Evolutionary conservation across 169 alveolate species (phyloP), one percentile per base, ranked within the genome.

Genomic region (Cryptosporidium bovis): DNA sequence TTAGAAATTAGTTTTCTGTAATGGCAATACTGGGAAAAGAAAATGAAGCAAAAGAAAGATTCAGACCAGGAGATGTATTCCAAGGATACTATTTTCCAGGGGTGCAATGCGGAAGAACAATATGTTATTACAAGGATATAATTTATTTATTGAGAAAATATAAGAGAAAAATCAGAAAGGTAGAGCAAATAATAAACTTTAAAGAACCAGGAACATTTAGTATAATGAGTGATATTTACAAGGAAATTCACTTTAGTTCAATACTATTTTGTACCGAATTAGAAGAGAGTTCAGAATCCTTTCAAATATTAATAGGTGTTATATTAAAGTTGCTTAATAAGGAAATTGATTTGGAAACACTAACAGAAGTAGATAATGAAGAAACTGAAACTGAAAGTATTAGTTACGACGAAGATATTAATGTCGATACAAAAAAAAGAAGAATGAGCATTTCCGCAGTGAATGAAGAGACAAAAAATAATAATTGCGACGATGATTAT

Each of bases 61-160:
- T 77, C 51, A 51, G 87, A 46, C 87, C 87, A 16, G 87, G 87
- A 60, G 87, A 77, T 66, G 34, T 77, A 12, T 77, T 77, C 27
- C 51, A 56, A 56, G 87, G 87, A 15, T 77, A 77, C 27, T 77
- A 77, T 62, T 77, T 77, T 56, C 87, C 87, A 16, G 87, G 87
- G 44, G 87, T 77, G 5, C 71, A 55, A 60, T 77, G 87, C 36
- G 87, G 87, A 15, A 77, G 87, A 60, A 50, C 71, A 13, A n/a
- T 77, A 36, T 60, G 77, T 48, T 77, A 60, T 33, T 60, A 77
- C 24, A 58, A 66, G 33, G 87, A 77, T 60, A 51, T 77, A n/a
- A 48, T 40, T 20, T 34, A 27, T 8, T 40, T 77, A 18, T 66
- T 77, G 5, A 29, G 20, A 27, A 46, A 20, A 3, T 77, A 77